Conservation (phyloP, 257 asterid genomes). For the Forsythia viridissima region DNA sequence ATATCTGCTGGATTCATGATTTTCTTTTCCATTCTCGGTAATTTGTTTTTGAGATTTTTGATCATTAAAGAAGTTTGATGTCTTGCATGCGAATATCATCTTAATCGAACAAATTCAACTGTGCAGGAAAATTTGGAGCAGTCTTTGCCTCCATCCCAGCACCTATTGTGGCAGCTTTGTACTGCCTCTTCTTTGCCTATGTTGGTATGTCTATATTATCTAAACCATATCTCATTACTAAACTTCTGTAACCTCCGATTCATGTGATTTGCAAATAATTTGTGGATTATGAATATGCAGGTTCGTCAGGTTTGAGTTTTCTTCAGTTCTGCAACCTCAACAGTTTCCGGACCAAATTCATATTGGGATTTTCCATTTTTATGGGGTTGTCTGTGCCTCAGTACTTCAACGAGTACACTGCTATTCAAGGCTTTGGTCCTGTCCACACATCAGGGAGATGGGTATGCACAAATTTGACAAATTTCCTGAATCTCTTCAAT, state of each 20-base stretch:
- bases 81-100: neutral
- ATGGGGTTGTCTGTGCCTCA: slow-evolving; percentile 54
- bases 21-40: slow-evolving; percentile 62
- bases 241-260: neutral
- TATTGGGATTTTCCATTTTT: slow-evolving; percentile 43
- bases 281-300: slow-evolving; percentile 21
- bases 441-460: slow-evolving; percentile 54
- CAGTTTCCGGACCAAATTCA: slow-evolving; percentile 57
- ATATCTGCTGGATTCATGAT: slow-evolving; percentile 64
- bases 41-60: neutral
- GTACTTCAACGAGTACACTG: slow-evolving; percentile 54
- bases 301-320: slow-evolving; percentile 49
- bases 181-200: slow-evolving; percentile 56
- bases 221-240: no score
- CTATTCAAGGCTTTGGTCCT: slow-evolving; percentile 45
- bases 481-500: neutral
- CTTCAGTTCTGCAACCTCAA: slow-evolving; percentile 68
- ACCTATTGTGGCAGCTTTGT: slow-evolving; percentile 52
- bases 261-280: neutral
- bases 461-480: slow-evolving; percentile 27
- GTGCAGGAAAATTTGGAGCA: slow-evolving; percentile 74
- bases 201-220: slow-evolving; percentile 35
- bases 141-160: slow-evolving; percentile 59
- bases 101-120: neutral
- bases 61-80: neutral